Evolutionary conservation across 306 rosid genomes (phyloP).

Genomic region (Rubus idaeus): DNA sequence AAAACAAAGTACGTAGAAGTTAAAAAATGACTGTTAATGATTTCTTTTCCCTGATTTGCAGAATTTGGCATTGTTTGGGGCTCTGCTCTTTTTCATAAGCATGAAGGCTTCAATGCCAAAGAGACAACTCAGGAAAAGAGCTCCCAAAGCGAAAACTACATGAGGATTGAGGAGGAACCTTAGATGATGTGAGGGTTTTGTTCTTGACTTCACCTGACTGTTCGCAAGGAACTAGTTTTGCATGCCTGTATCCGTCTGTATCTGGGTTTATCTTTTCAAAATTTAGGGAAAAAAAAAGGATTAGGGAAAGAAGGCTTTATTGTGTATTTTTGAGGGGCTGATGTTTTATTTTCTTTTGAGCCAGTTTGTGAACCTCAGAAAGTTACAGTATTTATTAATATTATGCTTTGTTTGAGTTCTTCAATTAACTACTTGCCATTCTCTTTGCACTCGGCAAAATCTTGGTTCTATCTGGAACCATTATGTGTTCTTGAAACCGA

Average conservation of each 20-base stretch:
- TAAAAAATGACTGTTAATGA: not conserved
- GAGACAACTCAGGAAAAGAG: conserved; percentile 47
- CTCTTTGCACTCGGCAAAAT: not conserved
- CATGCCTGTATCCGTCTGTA: conserved; percentile 19
- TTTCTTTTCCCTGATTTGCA: conserved; percentile 24
- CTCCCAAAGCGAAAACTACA: conserved; percentile 51
- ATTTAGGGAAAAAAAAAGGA: conserved; percentile 10
- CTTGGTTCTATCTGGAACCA: not conserved
- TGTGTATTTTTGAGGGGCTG: conserved; percentile 17
- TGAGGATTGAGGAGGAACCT: conserved; percentile 25
- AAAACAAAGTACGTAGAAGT: not conserved
- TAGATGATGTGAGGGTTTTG: not conserved
- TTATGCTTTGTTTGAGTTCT: not conserved
- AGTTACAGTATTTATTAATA: conserved; percentile 8
- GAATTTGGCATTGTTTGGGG: conserved; percentile 71
- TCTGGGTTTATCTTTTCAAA: not conserved
- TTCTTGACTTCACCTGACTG: conserved; percentile 14
- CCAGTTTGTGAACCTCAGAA: conserved; percentile 25
- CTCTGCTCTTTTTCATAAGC: conserved; percentile 56
- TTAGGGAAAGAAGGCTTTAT: conserved; percentile 4
- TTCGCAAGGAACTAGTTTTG: conserved; percentile 32
- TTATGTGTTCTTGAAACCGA: not conserved
- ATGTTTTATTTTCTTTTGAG: conserved; percentile 7
- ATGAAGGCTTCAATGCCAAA: conserved; percentile 57
- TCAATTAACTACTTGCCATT: not conserved